Conservation (phyloP, 2,329 filamentous ascomycete species). For the Sporothrix schenckii region DNA sequence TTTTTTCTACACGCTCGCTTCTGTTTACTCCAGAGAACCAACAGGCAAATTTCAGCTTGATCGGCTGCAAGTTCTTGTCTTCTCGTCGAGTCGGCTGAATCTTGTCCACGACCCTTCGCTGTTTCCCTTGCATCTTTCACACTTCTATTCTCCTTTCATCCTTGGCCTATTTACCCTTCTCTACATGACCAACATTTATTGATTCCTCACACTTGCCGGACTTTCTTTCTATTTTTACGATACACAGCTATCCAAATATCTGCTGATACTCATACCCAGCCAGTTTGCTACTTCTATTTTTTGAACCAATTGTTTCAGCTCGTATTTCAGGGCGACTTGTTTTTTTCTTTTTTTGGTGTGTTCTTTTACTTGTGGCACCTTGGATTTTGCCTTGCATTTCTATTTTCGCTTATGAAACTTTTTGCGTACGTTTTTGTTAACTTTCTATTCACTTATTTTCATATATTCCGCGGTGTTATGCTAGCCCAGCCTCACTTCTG, state of each 20-base stretch:
- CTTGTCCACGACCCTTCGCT: not conserved
- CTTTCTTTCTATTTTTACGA: slow-evolving; percentile 7
- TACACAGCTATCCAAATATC: not conserved
- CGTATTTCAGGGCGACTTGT: not conserved
- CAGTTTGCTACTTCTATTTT: not conserved
- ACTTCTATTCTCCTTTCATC: not conserved
- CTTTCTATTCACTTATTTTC: not conserved
- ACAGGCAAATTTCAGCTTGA: not conserved
- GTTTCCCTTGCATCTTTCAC: slow-evolving; percentile 8
- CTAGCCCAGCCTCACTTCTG: slow-evolving; percentile 10
- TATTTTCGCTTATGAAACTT: slow-evolving; percentile 10
- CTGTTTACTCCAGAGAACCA: not conserved
- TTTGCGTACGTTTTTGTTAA: not conserved
- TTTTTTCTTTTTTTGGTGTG: not conserved
- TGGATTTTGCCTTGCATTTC: not conserved
- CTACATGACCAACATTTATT: slow-evolving; percentile 3
- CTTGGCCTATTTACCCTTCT: not conserved
- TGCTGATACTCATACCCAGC: not conserved
- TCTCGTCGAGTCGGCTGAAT: not conserved
- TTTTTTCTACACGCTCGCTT: not conserved
- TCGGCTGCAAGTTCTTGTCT: not conserved
- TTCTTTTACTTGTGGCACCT: not conserved
- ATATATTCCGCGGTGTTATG: not conserved
- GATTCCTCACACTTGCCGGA: not conserved
- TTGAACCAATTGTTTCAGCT: not conserved